Conservation (phyloP, 208 protist genomes). For the Lotmaria passim region DNA sequence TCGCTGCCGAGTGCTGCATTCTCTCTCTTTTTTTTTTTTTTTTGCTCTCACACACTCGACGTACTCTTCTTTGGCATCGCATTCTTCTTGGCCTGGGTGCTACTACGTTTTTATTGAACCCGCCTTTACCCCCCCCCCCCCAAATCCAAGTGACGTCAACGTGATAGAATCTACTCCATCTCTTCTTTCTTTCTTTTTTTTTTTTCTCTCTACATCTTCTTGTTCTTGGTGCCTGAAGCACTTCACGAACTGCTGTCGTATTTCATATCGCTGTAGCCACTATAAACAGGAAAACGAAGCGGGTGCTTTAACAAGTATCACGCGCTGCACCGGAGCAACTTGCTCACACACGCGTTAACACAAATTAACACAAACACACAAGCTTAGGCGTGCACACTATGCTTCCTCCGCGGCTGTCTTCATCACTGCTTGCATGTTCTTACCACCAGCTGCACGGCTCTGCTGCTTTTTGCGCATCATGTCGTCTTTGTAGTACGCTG, state of each 20-base stretch:
- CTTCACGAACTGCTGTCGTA: background rate
- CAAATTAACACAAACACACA: no score
- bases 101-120: no score
- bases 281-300: no score
- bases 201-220: background rate
- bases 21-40: no score
- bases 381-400: no score
- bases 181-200: background rate
- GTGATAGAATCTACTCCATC: background rate
- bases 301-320: no score
- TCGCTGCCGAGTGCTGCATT: no score
- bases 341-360: no score
- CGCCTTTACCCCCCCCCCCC: background rate
- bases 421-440: background rate
- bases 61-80: no score
- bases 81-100: no score
- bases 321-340: no score
- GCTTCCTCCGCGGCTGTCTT: background rate
- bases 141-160: background rate
- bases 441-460: background rate
- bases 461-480: background rate
- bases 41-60: no score
- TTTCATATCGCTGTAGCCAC: background rate
- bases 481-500: constrained; percentile 27
- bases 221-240: background rate